Percentiles rank a stretch among this genome's conserved stretches.
phyloP scores from a whole-genome alignment of 352 stramenopile species.

The Phytophthora sansomeana region DNA sequence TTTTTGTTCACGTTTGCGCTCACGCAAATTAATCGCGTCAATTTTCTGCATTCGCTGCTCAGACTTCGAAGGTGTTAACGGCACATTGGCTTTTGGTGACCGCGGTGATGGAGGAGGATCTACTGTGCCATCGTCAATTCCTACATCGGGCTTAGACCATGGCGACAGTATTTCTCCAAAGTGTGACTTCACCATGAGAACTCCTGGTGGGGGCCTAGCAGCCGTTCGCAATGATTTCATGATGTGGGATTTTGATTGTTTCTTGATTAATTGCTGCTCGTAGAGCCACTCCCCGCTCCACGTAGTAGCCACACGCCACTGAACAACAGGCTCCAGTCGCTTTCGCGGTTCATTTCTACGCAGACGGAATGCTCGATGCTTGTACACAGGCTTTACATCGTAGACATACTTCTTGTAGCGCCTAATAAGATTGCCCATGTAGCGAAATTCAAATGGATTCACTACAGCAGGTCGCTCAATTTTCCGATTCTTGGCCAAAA shows the following conservation, averaged over 20 bases:
- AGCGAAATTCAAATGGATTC: constrained; percentile 67
- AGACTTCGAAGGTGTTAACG: constrained; percentile 3
- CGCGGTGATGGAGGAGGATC: not conserved
- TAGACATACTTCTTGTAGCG: constrained; percentile 70
- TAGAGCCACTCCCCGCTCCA: constrained; percentile 78
- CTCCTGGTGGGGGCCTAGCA: constrained; percentile 28
- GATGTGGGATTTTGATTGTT: constrained; percentile 45
- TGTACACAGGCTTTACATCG: constrained; percentile 67
- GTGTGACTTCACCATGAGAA: constrained; percentile 59
- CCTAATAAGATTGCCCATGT: constrained; percentile 65
- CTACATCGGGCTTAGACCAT: constrained; percentile 9
- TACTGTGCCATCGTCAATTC: not conserved
- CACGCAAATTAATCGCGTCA: constrained; percentile 25
- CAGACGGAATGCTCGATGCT: constrained; percentile 44
- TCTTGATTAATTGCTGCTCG: constrained; percentile 42
- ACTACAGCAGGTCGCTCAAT: constrained; percentile 38
- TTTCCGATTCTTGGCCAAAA: constrained; percentile 48
- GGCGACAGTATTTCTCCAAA: constrained; percentile 57
- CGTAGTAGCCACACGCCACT: constrained; percentile 60
- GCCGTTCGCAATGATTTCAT: constrained; percentile 51
- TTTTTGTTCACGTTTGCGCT: constrained; percentile 33
- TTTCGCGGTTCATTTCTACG: constrained; percentile 36
- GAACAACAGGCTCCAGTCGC: constrained; percentile 32
- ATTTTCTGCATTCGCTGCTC: constrained; percentile 37
- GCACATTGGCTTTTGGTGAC: not conserved